Evolutionary conservation across 1,284 basidiomycete species (phyloP), one percentile per base, ranked within the genome.

Genomic region (Irpex sp.): DNA sequence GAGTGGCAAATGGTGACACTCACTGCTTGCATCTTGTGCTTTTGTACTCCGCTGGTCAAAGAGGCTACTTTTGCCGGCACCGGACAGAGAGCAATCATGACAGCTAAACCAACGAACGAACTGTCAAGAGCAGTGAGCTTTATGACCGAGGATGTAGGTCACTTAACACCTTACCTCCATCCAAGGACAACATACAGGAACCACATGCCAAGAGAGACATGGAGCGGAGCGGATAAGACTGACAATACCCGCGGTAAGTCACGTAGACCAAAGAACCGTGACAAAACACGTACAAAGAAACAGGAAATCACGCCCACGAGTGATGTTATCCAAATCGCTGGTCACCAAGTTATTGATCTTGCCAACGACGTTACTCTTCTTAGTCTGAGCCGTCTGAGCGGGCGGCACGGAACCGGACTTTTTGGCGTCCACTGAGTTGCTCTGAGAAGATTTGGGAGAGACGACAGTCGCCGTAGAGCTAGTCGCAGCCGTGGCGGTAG

Each of bases 21-120:
- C 54, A 75, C 76, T 52, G 73, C 73, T 66, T 74, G 72, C 75
- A 76, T 76, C 56, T 73, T 70, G 56, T 73, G 68, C 6, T 64
- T 65, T 62, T 80, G 75, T 3, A 74, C 67, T 1, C 67, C 67
- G 59, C 75, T 74, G 4, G 77, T 68, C 36, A 70, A 60, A n/a
- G 68, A 71, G 3, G 75, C 73, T 37, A 79, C 61, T 48, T 68
- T 72, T 0, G 76, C 81, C 0, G 83, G 82, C 1, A 89, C 64
- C 0, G 88, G 88, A 56, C 88, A 78, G 34, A 82, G 69, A 6
- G 78, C n/a, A n/a, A 85, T 52, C 71, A 90, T 87, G 8, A 78
- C 73, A 0, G 72, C 76, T 68, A 90, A 77, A 5, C 88, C 84
- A 44, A 83, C 75, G 47, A 85, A 75, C 0, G 82, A 76, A 63